These are phyloP conservation scores for Volvox reticuliferus DNA, from an alignment of 139 green algal genomes.

Conservation along the genomic window DNA sequence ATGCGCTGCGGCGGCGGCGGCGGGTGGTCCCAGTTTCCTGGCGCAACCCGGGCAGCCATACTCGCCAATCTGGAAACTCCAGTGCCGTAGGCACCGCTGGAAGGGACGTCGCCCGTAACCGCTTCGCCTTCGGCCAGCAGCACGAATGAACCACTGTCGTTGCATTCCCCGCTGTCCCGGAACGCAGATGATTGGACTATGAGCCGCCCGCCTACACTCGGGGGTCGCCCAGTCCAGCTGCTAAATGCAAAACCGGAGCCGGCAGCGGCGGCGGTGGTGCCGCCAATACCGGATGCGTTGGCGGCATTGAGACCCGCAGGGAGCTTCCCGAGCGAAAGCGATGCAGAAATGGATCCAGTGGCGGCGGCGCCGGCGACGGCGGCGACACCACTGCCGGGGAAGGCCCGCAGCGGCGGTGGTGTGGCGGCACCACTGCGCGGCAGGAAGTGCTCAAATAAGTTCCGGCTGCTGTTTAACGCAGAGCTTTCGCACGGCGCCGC, in stretches of 20 bases:
- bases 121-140: background rate
- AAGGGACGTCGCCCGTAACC: background rate
- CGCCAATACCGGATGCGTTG: background rate
- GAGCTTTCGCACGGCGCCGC: background rate
- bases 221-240: background rate
- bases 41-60: background rate
- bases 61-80: background rate
- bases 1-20: background rate
- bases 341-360: background rate
- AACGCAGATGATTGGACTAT: background rate
- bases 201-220: background rate
- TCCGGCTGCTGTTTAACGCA: background rate
- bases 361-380: background rate
- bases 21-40: background rate
- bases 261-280: background rate
- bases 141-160: background rate
- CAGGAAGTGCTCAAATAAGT: background rate
- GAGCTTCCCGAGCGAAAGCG: slow-evolving; percentile 8
- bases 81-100: background rate
- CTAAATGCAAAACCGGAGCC: background rate
- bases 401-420: background rate
- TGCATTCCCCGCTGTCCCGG: background rate
- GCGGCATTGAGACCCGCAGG: background rate
- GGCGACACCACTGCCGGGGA: background rate
- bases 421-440: background rate